Base-by-base conservation (phyloP, 208 protist species). In the Crithidia brevicula region DNA sequence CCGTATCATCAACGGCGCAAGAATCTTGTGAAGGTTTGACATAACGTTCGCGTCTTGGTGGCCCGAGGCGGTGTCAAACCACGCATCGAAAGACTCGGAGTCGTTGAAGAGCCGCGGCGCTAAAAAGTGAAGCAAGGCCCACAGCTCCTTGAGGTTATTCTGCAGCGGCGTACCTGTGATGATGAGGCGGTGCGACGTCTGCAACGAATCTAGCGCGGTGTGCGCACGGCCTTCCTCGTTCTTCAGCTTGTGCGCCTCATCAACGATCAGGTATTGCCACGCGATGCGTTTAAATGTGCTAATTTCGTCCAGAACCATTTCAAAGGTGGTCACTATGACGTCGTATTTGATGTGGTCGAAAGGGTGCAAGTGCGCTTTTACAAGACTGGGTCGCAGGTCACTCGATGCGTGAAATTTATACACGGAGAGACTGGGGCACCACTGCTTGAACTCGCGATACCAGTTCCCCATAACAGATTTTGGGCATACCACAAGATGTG, bases 171-270 rank as follows among this genome's bases (percentile, higher is more conserved):
- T 99, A 33, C 98, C 98, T 4, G 98, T 99, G 40, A 99, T 92
- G 58, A 99, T 92, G 27, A 99, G 87, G 23, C 97, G 83, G 36
- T 94, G 99, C 38, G 82, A 79, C 28, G 89, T 86, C 22, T 80
- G 53, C 57, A 98, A 72, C 8, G 87, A 86, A 54, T 88, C 61
- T 8, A 98, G 72, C 7, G 78, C 81, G 6, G 67, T 72, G 72
- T 93, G 86, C 36, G 85, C 81, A 13, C 79, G 72, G 18, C 88
- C 82, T 43, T 97, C 89, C 40, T 96, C 88, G 63, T 96, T 97
- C 76, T 98, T 98, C 20, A 98, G 85, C 66, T 95, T 95, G 69
- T 98, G 99, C 8, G 98, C 99, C 89, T 99, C 99, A 85, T 99
- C 99, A 34, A 99, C 92, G 54, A 99, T 93, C n/a, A 99, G 71